phyloP scores from a whole-genome alignment of 1,139 yeast genomes.

The Candida freyschussii region DNA sequence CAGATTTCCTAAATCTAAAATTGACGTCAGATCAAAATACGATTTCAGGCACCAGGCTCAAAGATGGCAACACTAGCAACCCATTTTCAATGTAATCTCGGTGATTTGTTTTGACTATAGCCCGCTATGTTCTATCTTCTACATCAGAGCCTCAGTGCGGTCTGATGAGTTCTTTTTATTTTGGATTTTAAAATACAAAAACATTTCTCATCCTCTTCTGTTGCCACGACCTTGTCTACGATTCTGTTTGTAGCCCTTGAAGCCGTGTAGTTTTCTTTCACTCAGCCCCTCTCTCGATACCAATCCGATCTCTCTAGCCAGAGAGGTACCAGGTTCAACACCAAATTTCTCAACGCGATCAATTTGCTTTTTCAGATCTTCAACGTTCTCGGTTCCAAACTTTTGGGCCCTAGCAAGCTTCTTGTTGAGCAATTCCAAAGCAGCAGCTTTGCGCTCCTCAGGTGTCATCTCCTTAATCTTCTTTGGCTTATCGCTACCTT shows the following conservation, averaged over 20 bases:
- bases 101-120: too few species aligned
- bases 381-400: slow-evolving; percentile 60
- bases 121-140: too few species aligned
- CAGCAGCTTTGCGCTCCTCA: slow-evolving; percentile 67
- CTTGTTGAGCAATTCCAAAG: slow-evolving; percentile 61
- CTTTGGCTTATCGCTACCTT: slow-evolving; percentile 7
- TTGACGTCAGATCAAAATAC: too few species aligned
- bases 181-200: too few species aligned
- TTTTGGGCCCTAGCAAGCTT: slow-evolving; percentile 71
- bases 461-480: slow-evolving; percentile 38
- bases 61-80: too few species aligned
- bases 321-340: slow-evolving; percentile 59
- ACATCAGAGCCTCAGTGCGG: too few species aligned
- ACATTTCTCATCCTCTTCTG: slow-evolving; percentile 6
- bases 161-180: too few species aligned
- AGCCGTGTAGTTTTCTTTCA: slow-evolving; percentile 2
- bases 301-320: slow-evolving; percentile 64
- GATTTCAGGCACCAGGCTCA: too few species aligned
- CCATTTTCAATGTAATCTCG: too few species aligned
- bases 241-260: slow-evolving; percentile 7
- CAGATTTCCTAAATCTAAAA: too few species aligned
- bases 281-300: slow-evolving; percentile 18
- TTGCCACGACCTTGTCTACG: slow-evolving; percentile 4
- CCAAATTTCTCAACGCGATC: slow-evolving; percentile 82
- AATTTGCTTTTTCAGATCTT: slow-evolving; percentile 51